phyloP scores from a whole-genome alignment of 148 eudicot species.

The Chenopodium formosanum region DNA sequence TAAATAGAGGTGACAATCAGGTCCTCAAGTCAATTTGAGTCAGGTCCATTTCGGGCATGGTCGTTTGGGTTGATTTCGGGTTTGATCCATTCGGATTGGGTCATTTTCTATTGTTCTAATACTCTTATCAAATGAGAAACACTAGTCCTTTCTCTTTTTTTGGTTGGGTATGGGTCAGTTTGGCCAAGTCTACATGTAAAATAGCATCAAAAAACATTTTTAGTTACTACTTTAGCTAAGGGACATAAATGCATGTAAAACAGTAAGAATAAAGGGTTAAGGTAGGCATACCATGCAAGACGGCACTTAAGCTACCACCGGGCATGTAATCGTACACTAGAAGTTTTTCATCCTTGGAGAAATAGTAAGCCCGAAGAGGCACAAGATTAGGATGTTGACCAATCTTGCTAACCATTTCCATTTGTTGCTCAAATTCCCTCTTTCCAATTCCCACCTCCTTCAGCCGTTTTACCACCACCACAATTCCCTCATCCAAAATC shows the following conservation, averaged over 20 bases:
- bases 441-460: conserved; percentile 72
- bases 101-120: no score
- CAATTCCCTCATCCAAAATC: conserved; percentile 67
- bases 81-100: no score
- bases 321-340: conserved; percentile 70
- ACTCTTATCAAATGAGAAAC: no score
- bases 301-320: conserved; percentile 66
- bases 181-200: no score
- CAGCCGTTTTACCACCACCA: conserved; percentile 82
- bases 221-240: no score
- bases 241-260: background rate
- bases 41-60: no score
- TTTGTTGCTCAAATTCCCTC: conserved; percentile 88
- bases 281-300: conserved; percentile 68
- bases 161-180: no score
- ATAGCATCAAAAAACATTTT: no score
- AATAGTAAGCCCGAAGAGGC: conserved; percentile 78
- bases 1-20: no score
- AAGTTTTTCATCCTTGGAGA: conserved; percentile 94
- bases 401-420: conserved; percentile 63
- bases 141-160: no score
- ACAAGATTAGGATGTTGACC: conserved; percentile 66
- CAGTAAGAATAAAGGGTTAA: background rate
- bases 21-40: no score
- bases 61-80: no score